These are phyloP conservation scores for Isatis lusitanica DNA, from an alignment of 441 rosid genomes.

Conservation along the genomic window DNA sequence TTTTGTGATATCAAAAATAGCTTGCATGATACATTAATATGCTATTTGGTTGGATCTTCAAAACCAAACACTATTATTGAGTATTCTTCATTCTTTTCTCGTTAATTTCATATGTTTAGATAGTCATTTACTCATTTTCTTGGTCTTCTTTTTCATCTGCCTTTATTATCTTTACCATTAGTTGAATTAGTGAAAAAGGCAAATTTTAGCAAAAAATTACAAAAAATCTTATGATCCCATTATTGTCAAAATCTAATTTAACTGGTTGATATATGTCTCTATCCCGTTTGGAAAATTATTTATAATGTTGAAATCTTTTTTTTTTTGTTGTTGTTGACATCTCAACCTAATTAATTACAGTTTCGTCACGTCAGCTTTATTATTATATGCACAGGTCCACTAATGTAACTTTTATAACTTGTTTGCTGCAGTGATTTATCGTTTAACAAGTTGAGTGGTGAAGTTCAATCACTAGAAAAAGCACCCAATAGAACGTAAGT, in stretches of 20 bases:
- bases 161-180: neutral
- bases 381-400: neutral
- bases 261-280: neutral
- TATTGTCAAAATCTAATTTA: neutral
- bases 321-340: neutral
- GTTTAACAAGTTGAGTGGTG: conserved; percentile 23
- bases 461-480: neutral
- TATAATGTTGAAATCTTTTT: neutral
- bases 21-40: too few species aligned
- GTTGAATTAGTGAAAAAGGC: neutral
- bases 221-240: neutral
- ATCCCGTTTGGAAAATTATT: neutral
- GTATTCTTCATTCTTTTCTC: neutral
- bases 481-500: conserved; percentile 6
- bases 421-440: conserved; percentile 29
- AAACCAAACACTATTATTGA: too few species aligned
- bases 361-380: neutral
- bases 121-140: neutral
- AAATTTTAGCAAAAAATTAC: neutral
- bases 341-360: neutral
- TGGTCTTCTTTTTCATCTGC: neutral
- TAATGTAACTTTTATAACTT: neutral
- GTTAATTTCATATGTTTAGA: neutral
- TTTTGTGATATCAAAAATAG: neutral
- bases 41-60: too few species aligned